A percentile compares a stretch with the other conserved stretches of the same genome.
Conservation (phyloP, 2,329 filamentous ascomycete genomes). For the Leptoxyphium fumago region DNA sequence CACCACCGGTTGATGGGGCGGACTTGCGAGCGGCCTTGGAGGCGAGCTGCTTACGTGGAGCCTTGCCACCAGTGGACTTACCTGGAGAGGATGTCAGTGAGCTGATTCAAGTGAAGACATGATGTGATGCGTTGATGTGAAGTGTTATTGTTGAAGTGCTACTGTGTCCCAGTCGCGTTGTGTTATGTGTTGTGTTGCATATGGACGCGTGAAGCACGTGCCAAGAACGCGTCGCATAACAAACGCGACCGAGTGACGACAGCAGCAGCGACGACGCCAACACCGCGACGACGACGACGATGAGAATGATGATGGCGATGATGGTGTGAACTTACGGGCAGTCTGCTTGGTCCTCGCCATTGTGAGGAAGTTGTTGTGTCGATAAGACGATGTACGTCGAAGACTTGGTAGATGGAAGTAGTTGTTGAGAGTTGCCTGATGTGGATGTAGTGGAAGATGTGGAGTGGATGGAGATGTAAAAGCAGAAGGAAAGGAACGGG, state of each 20-base stretch:
- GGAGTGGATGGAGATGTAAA: conserved; percentile 4
- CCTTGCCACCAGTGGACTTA: conserved; percentile 63
- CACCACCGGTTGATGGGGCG: conserved; percentile 77
- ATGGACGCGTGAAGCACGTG: conserved; percentile 8
- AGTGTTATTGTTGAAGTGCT: conserved; percentile 5
- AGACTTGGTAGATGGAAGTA: conserved; percentile 9
- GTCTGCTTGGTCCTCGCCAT: conserved; percentile 44
- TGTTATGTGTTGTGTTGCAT: conserved; percentile 2
- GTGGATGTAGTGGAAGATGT: conserved; percentile 3
- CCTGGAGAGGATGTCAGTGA: conserved; percentile 31
- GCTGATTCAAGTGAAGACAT: conserved; percentile 4
- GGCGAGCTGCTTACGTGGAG: conserved; percentile 85
- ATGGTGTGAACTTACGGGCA: conserved; percentile 31
- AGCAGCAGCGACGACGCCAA: conserved; percentile 8
- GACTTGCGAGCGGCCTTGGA: conserved; percentile 99
- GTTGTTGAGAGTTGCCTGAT: neutral
- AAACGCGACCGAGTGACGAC: conserved; percentile 7
- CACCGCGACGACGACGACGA: conserved; percentile 13
- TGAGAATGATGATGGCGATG: neutral
- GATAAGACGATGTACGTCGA: conserved; percentile 11
- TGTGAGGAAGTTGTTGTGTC: conserved; percentile 5
- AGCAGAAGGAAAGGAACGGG: conserved; percentile 7
- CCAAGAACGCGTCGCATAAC: conserved; percentile 2
- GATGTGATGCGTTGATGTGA: conserved; percentile 5
- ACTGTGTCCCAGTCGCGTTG: conserved; percentile 3